Evolutionary conservation across 768 basidiomycete species (phyloP).

Genomic region (Cystofilobasidium ferigula): DNA sequence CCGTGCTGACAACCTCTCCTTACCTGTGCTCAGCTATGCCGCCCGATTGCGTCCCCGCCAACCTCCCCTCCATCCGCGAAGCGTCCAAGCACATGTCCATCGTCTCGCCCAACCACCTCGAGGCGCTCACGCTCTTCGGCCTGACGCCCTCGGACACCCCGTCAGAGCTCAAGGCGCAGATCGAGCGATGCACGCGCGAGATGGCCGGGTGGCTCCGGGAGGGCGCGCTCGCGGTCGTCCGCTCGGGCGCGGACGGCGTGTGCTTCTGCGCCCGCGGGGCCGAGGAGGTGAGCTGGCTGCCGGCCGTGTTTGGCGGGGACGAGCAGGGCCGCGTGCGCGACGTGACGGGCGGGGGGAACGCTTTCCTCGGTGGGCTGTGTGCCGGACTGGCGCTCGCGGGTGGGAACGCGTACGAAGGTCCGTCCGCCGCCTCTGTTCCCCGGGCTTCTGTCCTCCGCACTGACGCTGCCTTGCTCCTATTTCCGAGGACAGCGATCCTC

Average conservation of each 20-base stretch:
- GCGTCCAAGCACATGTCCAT: not conserved
- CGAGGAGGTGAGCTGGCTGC: slow-evolving; percentile 5
- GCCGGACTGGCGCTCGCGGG: slow-evolving; percentile 11
- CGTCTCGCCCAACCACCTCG: slow-evolving; percentile 23
- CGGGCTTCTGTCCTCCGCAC: not conserved
- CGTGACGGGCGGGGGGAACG: slow-evolving; percentile 24
- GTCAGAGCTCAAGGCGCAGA: not conserved
- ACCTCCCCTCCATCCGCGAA: not conserved
- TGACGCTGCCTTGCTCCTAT: not conserved
- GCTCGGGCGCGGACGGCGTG: slow-evolving; percentile 11
- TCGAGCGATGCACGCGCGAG: not conserved
- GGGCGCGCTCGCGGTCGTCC: slow-evolving; percentile 11
- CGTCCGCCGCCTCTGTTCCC: not conserved
- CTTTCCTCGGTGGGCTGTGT: slow-evolving; percentile 19
- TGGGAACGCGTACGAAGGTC: slow-evolving; percentile 14
- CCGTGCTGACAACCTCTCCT: too few species aligned
- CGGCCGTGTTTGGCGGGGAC: slow-evolving; percentile 14
- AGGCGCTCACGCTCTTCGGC: slow-evolving; percentile 19
- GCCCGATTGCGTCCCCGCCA: not conserved
- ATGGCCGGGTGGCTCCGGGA: not conserved
- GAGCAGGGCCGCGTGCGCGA: slow-evolving; percentile 23
- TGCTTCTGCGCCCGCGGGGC: not conserved
- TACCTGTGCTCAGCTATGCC: not conserved
- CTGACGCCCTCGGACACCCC: not conserved
- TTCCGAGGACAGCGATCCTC: slow-evolving; percentile 8